Evolutionary conservation across 441 rosid genomes (phyloP), one percentile per base, ranked within the genome.

Genomic region (Populus trichocarpa): DNA sequence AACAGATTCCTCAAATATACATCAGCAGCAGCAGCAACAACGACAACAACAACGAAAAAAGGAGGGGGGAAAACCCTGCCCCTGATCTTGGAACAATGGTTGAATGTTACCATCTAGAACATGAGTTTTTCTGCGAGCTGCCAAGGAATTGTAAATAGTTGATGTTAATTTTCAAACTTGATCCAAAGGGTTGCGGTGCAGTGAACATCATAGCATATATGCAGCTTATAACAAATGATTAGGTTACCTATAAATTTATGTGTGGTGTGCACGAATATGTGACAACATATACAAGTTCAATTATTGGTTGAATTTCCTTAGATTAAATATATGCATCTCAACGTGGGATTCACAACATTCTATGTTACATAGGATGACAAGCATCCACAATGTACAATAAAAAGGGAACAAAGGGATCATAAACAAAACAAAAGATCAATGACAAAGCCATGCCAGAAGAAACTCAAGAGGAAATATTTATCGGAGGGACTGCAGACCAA

Each of bases 291-390:
- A 28, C 59, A 8, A 28, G 22, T 53, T 7, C 1, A 57, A 74
- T 63, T 35, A 74, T 64, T 74, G 22, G 64, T 14, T 22, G 59
- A 57, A 36, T 74, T 74, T 63, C 70, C 78, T 30, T 53, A 73
- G 10, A 59, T 28, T 18, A 20, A 73, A 18, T 6, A 11, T 10
- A 40, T 42, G 61, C 33, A 40, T 53, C 22, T 40, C 5, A 6
- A 70, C 73, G 50, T 23, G 61, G 42, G 22, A 68, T 68, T 68
- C 42, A 33, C 20, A 33, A 1, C 61, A 16, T 53, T 53, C 22
- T 53, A 30, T 30, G 61, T 53, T 5, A 53, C 61, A 53, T 18
- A 6, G 61, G 61, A 53, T 53, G 61, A 6, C 61, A 53, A 18
- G 61, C 2, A 53, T 18, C 46, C 12, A 8, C 8, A 5, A 69